Base-by-base conservation (phyloP, 495 filamentous ascomycete species). In the Saxophila tyrrhenica region DNA sequence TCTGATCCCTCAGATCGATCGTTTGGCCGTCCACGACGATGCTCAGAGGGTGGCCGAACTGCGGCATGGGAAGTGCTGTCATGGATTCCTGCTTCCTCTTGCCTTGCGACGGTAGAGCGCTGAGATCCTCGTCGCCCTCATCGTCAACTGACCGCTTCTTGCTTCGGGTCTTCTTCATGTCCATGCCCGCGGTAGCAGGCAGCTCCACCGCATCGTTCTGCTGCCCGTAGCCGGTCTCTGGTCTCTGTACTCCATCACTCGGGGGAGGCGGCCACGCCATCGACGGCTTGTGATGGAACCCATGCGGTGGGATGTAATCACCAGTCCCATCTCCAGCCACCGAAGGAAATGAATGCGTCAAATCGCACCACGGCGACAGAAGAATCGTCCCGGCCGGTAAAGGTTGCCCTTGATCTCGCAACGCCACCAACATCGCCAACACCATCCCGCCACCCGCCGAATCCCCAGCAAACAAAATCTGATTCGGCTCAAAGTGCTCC, bases 311-410 rank as follows among this genome's bases (percentile, higher is more conserved):
- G 22, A 97, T 89, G 61, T 95, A 97, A 62, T 97, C 91, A 16
- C 80, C 67, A 0, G 80, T 79, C 55, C 78, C 82, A 41, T 89
- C 82, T 16, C 72, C 75, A 15, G 81, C 80, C 38, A 95, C 80
- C 58, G 89, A 95, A 0, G 91, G 91, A 60, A 96, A 96, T 0
- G 87, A 94, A 66, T 96, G 91, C 10, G 87, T 94, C 29, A 96
- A 69, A 65, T 97, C 91, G 1, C 86, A 87, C 91, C 91, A 97
- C 0, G 91, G 91, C 24, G 85, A 90, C 43, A 97, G 85, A 54
- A 97, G 69, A 39, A 97, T 83, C 16, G 85, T 91, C 2, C 91
- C 91, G 9, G 91, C 91, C 0, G 91, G 91, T 39, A 95, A 60
- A 13, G 90, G 82, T 22, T 94, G 45, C 0, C 82, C 84, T 62